phyloP scores from a whole-genome alignment of 176 grass and related monocot genomes.

The Triticum turgidum region DNA sequence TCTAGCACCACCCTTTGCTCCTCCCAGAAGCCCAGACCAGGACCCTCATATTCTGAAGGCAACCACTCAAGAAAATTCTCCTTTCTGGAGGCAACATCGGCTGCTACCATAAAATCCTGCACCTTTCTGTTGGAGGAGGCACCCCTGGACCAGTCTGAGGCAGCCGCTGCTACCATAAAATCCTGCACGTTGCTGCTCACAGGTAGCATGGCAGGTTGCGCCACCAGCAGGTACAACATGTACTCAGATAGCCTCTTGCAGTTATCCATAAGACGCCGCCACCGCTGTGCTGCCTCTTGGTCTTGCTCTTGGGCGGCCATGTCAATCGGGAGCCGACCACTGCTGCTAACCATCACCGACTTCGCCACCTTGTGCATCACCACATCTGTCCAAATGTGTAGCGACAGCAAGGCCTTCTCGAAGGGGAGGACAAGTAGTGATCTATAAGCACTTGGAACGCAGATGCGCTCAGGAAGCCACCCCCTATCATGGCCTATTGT shows the following conservation, averaged over 20 bases:
- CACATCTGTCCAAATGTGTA: neutral
- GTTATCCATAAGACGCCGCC: neutral
- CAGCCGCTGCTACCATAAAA: neutral
- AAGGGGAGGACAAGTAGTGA: neutral
- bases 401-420: neutral
- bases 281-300: neutral
- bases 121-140: neutral
- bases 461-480: neutral
- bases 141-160: neutral
- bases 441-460: neutral
- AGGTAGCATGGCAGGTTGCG: neutral
- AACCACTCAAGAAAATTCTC: neutral
- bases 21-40: neutral
- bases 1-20: neutral
- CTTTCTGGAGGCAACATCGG: neutral
- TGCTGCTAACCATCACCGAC: neutral
- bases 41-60: neutral
- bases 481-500: neutral
- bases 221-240: neutral
- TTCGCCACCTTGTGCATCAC: neutral
- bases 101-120: neutral
- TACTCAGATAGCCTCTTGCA: slow-evolving; percentile 12
- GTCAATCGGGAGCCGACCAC: neutral
- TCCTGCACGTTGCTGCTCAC: neutral
- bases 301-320: neutral